These are phyloP conservation scores for Thalassiosira hispida DNA, from an alignment of 352 stramenopile species.

Conservation along the genomic window DNA sequence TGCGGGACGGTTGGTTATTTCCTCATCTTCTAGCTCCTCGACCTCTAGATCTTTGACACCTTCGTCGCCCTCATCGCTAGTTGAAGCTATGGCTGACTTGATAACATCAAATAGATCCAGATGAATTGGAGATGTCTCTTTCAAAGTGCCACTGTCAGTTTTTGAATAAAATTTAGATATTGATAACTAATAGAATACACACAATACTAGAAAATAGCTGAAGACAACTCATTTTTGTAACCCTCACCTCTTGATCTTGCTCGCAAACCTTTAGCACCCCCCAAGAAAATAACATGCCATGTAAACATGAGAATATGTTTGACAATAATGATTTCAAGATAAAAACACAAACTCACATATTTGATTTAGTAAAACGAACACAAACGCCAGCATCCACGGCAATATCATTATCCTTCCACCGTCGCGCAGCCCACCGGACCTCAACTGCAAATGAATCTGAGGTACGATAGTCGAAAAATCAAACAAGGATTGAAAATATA, in stretches of 20 bases:
- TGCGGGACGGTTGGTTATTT: constrained; percentile 5
- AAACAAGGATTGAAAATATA: no score
- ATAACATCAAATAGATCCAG: constrained; percentile 69
- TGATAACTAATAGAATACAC: background rate
- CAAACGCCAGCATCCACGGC: constrained; percentile 73
- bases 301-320: constrained; percentile 2
- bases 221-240: background rate
- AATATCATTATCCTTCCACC: constrained; percentile 57
- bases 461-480: no score
- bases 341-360: constrained; percentile 50
- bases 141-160: constrained; percentile 50
- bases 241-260: constrained; percentile 63
- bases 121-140: constrained; percentile 74
- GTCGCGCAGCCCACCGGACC: constrained; percentile 74
- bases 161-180: background rate
- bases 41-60: constrained; percentile 11
- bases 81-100: constrained; percentile 43
- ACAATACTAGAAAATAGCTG: no score
- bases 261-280: constrained; percentile 48
- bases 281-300: constrained; percentile 2
- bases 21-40: background rate
- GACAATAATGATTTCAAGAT: constrained; percentile 1
- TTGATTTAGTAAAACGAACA: constrained; percentile 79
- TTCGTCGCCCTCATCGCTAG: background rate
- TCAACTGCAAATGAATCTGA: constrained; percentile 79